Base-by-base conservation (phyloP, 2,329 filamentous ascomycete genomes). In the Zarea fungicola region DNA sequence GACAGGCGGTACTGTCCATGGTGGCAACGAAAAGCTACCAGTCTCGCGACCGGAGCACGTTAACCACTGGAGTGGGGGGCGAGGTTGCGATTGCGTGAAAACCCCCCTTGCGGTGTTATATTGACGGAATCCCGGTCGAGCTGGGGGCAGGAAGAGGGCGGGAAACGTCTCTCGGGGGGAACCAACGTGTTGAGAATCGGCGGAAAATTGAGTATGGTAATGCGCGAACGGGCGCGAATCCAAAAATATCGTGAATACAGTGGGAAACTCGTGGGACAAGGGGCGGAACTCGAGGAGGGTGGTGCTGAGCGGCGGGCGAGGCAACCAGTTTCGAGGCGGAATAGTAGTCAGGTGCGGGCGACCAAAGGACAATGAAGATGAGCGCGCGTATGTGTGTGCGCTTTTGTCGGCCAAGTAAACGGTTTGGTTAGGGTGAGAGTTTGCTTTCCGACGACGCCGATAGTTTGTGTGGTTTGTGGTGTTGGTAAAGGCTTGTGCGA, bases 11-110 rank as follows among this genome's bases (percentile, higher is more conserved):
- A 61, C 70, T 71, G 64, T 81, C 78, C 78, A 82, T 82, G 62
- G 66, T 73, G 69, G 69, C 67, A 68, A 70, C 66, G 62, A 69
- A 65, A 69, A 73, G 75, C 76, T 76, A 73, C 77, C 76, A 80
- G 77, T 77, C 78, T 74, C 66, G 64, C 71, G 77, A 80, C 77
- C 71, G 77, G 75, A 76, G 71, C 75, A 72, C 75, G 74, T 74
- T 70, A 69, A 68, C 74, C 75, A 69, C 71, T 31, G 8, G 43
- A n/a, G 34, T 22, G 35, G 46, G 48, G 49, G 43, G 51, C 48
- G 36, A 51, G 51, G 40, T 55, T 52, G 44, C 44, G 44, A 40
- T 10, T 31, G 44, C 44, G 44, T 40, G 32, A 28, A 45, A 21
- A 47, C 44, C 44, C 44, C 44, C 44, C 44, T 41, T 42, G 37